These are phyloP conservation scores for Acer negundo DNA, from an alignment of 345 rosid genomes.

Conservation along the genomic window DNA sequence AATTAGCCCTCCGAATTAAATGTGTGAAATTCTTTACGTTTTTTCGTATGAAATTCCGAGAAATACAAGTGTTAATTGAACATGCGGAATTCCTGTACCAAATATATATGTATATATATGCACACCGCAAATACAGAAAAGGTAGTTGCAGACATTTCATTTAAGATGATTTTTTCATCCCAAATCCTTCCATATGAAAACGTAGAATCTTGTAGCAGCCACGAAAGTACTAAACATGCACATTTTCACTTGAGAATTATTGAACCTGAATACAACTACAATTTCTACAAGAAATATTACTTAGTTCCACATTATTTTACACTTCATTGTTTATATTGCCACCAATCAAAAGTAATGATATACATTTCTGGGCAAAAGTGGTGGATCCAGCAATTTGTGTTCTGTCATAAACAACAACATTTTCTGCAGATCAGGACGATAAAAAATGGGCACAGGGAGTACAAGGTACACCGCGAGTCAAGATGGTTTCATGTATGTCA, in stretches of 20 bases:
- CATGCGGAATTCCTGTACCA: too few relatives aligned
- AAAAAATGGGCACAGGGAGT: not conserved
- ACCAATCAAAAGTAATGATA: not conserved
- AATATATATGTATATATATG: too few relatives aligned
- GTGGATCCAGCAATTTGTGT: not conserved
- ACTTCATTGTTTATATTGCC: not conserved
- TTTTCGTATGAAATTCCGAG: too few relatives aligned
- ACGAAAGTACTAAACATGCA: too few relatives aligned
- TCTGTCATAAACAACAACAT: not conserved
- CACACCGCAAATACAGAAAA: too few relatives aligned
- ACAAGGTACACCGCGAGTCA: not conserved
- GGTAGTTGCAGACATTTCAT: too few relatives aligned
- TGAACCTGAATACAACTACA: not conserved
- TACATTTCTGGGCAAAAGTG: not conserved
- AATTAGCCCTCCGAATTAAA: too few relatives aligned
- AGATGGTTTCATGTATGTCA: constrained; percentile 3
- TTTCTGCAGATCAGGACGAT: not conserved
- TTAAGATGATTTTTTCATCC: too few relatives aligned
- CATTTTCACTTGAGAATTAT: not conserved
- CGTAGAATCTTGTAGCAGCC: too few relatives aligned
- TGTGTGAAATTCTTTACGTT: too few relatives aligned
- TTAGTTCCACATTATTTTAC: not conserved
- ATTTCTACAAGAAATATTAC: not conserved
- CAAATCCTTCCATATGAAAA: too few relatives aligned
- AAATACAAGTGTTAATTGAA: too few relatives aligned